Evolutionary conservation across 345 rosid genomes (phyloP).

Genomic region (Eucalyptus curtisii): DNA sequence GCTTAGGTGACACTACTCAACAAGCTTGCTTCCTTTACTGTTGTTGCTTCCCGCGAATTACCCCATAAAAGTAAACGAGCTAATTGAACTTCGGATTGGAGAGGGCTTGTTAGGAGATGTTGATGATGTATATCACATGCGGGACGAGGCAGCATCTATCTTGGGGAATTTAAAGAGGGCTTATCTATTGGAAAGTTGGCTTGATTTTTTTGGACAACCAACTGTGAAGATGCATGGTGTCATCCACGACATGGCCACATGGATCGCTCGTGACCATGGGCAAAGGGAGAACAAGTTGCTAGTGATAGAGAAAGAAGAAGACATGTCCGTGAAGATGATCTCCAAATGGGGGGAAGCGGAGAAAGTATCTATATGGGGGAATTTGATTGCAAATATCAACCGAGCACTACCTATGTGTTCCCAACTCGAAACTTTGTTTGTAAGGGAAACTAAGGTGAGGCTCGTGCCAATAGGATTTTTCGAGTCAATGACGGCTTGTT

Average conservation of each 20-base stretch:
- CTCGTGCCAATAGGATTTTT: not conserved
- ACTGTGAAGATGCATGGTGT: slow-evolving; percentile 6
- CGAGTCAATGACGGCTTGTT: not conserved
- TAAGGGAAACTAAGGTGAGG: not conserved
- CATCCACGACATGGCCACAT: slow-evolving; percentile 8
- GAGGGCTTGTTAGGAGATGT: not conserved
- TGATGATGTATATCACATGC: not conserved
- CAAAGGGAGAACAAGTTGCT: not conserved
- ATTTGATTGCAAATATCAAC: rapidly evolving
- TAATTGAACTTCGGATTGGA: slow-evolving; percentile 8
- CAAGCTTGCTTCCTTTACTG: slow-evolving; percentile 1
- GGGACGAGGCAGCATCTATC: not conserved
- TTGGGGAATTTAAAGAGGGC: not conserved
- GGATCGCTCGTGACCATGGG: not conserved
- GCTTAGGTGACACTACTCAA: not conserved
- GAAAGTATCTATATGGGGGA: not conserved
- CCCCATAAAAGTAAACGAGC: not conserved
- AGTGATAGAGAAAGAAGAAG: not conserved
- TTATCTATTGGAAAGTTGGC: not conserved
- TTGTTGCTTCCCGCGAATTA: not conserved
- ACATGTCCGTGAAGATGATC: not conserved
- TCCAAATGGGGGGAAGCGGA: not conserved
- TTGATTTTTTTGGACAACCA: rapidly evolving
- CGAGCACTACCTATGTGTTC: not conserved
- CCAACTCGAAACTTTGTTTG: not conserved